Conservation (phyloP, 108 stramenopile genomes). For the Nannochloropsis oceanica region DNA sequence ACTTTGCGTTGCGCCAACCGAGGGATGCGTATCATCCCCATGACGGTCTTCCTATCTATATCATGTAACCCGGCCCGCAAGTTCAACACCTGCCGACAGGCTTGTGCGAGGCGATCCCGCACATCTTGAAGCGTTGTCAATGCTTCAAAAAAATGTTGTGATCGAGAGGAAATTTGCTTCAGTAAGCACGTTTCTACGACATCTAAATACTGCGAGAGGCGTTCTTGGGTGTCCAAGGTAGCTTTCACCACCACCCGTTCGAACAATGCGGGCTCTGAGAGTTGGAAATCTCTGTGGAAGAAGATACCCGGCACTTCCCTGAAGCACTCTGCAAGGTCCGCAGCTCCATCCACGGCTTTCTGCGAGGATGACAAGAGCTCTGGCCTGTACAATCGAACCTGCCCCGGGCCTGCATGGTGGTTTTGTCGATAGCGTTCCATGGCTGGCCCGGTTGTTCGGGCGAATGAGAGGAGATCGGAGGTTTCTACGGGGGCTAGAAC, state of each 20-base stretch:
- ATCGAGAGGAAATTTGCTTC: conserved; percentile 16
- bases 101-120: conserved; percentile 5
- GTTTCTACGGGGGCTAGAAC: not conserved
- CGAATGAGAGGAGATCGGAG: not conserved
- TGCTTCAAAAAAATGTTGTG: conserved; percentile 16
- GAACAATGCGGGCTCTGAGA: not conserved
- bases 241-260: conserved; percentile 1
- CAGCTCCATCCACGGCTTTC: not conserved
- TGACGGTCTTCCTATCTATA: not conserved
- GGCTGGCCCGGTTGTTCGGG: not conserved
- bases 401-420: not conserved
- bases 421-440: not conserved
- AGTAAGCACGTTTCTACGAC: conserved; percentile 22
- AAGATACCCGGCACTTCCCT: conserved; percentile 26
- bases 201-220: conserved; percentile 17
- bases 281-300: conserved; percentile 10
- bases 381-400: not conserved
- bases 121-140: conserved; percentile 13
- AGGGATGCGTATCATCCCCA: not conserved
- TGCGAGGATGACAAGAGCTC: not conserved
- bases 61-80: not conserved
- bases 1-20: not conserved
- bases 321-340: conserved; percentile 4
- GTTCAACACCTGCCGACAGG: conserved; percentile 12
- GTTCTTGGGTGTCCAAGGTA: conserved; percentile 12